phyloP scores from a whole-genome alignment of 768 basidiomycete genomes.

The Atractiella rhizophila region DNA sequence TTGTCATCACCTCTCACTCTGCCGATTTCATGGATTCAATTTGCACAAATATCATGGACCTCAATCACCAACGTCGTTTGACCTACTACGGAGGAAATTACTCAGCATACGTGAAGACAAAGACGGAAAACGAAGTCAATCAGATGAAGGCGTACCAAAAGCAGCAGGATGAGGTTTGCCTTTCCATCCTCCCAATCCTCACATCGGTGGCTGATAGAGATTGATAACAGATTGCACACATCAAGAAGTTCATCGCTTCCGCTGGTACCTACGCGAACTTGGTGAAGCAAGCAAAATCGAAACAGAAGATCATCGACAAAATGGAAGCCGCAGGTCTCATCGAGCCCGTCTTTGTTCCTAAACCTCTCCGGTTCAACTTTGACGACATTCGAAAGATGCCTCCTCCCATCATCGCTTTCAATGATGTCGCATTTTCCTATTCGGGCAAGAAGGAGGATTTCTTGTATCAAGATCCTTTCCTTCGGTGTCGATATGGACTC shows the following conservation, averaged over 20 bases:
- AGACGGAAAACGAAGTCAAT: conserved; percentile 91
- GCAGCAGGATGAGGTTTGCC: conserved; percentile 88
- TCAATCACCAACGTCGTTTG: conserved; percentile 5
- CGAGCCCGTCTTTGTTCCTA: conserved; percentile 57
- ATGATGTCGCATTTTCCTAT: conserved; percentile 83
- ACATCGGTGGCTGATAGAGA: no score
- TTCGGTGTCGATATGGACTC: conserved; percentile 98
- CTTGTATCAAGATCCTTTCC: conserved; percentile 62
- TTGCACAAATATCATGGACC: conserved; percentile 8
- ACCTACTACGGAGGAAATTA: conserved; percentile 71
- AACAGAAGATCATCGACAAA: conserved; percentile 99
- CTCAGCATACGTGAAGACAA: conserved; percentile 72
- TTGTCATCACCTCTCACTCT: conserved; percentile 94
- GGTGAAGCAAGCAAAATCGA: conserved; percentile 94
- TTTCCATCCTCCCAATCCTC: no score
- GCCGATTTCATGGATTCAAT: conserved; percentile 92
- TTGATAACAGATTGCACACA: conserved; percentile 32
- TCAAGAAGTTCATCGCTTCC: conserved; percentile 99
- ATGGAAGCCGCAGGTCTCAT: conserved; percentile 98
- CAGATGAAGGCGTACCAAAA: conserved; percentile 99
- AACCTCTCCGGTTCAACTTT: conserved; percentile 72
- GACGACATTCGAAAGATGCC: conserved; percentile 82
- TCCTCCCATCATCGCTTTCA: conserved; percentile 90
- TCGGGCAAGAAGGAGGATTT: conserved; percentile 68
- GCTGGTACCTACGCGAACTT: conserved; percentile 98